Evolutionary conservation across 2,329 filamentous ascomycete species (phyloP).

Genomic region (Exophiala sp.): DNA sequence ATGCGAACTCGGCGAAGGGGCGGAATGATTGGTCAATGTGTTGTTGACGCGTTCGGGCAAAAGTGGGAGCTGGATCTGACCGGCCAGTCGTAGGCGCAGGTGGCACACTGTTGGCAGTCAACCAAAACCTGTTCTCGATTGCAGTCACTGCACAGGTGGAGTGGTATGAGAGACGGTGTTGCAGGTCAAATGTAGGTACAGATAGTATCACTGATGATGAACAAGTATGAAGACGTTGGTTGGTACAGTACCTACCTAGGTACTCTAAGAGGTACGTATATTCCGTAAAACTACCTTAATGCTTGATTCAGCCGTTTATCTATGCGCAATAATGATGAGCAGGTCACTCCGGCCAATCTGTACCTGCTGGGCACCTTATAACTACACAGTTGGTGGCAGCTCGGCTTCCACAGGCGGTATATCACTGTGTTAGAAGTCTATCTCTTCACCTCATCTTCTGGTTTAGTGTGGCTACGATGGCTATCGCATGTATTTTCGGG

Average conservation of each 20-base stretch:
- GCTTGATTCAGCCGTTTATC: too few species aligned
- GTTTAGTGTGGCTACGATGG: neutral
- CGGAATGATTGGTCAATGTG: constrained; percentile 19
- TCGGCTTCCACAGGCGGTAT: constrained; percentile 3
- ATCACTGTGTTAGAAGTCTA: neutral
- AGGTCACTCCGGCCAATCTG: too few species aligned
- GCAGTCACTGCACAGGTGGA: neutral
- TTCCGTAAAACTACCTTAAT: too few species aligned
- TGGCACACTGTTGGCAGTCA: neutral
- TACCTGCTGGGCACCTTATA: neutral
- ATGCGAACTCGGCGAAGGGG: constrained; percentile 10
- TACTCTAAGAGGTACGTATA: too few species aligned
- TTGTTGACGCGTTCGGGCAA: constrained; percentile 16
- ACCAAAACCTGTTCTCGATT: neutral
- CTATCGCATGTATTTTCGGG: neutral
- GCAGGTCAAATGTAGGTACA: too few species aligned
- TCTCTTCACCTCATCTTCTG: neutral
- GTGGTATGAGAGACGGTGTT: too few species aligned
- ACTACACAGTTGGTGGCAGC: neutral
- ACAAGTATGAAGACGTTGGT: too few species aligned
- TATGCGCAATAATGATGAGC: too few species aligned
- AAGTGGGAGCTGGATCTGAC: constrained; percentile 5
- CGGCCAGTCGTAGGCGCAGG: neutral
- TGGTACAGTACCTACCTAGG: too few species aligned
- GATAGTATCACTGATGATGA: too few species aligned